Base-by-base conservation (phyloP, 495 filamentous ascomycete genomes). In the Penicillium diatomitis region DNA sequence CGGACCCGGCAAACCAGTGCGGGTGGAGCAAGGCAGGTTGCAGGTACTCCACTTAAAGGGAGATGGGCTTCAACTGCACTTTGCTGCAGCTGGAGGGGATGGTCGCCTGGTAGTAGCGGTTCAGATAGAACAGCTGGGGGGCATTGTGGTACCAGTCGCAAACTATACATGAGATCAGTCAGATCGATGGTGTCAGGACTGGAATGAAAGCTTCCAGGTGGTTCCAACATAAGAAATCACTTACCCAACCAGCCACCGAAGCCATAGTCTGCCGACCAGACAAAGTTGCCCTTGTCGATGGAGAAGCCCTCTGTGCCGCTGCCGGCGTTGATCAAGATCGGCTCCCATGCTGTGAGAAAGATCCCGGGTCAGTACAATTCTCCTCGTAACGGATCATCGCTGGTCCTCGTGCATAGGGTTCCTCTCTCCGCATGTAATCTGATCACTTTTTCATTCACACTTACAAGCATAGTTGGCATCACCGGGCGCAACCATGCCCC, bases 141-240 rank as follows among this genome's bases (percentile, higher is more conserved):
- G 57, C 66, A 41, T 71, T 74, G 56, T 79, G 76, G 53, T 58
- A 74, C 75, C 77, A 80, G 46, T 79, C 70, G 44, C 77, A 80
- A 5, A 72, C 76, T 80, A 29, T 29, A 32, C 11, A 38, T 9
- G 3, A 20, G 8, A 12, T 11, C 27, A 20, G 39, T 48, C 4
- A 48, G 38, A 40, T 20, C 30, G n/a, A 33, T 37, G 44, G 5
- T 37, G 7, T 37, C 28, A 6, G 12, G 30, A 28, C 27, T 7
- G 4, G 32, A 47, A 48, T 31, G 47, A 44, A 32, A 28, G 45
- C 12, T 32, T 31, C 37, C 36, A 7, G 7, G 27, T n/a, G 5
- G 10, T 7, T 41, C 36, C 0, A 20, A 20, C 20, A 2, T 2
- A 20, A 20, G 20, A 20, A 38, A 10, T 38, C 31, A 68, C 73